Evolutionary conservation across 2,329 filamentous ascomycete genomes (phyloP).

Genomic region (Penicillium sp.): DNA sequence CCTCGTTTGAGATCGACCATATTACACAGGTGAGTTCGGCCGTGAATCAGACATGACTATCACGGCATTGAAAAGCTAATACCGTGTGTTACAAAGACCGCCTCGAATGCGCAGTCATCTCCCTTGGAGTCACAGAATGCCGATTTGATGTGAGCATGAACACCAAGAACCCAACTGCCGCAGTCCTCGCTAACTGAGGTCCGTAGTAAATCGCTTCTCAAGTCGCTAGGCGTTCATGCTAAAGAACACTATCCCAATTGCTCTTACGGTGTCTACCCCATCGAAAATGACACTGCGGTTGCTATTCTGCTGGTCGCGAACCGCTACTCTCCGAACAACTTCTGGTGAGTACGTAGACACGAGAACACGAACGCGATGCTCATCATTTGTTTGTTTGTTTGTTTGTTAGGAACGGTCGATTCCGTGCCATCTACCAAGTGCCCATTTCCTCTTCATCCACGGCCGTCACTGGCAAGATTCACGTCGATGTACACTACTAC

Average conservation of each 20-base stretch:
- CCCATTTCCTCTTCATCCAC: constrained; percentile 63
- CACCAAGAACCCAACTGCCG: not conserved
- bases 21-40: constrained; percentile 64
- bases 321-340: constrained; percentile 98
- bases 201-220: constrained; percentile 77
- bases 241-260: constrained; percentile 86
- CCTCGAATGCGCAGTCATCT: constrained; percentile 79
- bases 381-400: constrained; percentile 3
- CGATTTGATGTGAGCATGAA: constrained; percentile 72
- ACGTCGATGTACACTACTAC: constrained; percentile 98
- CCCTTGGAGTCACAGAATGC: constrained; percentile 74
- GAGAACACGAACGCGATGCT: not conserved
- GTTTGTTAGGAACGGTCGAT: constrained; percentile 80
- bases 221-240: constrained; percentile 74
- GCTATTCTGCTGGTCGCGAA: constrained; percentile 87
- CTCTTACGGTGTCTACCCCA: constrained; percentile 80
- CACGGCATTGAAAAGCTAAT: constrained; percentile 15
- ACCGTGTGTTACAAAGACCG: constrained; percentile 61
- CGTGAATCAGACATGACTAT: not conserved
- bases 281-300: constrained; percentile 72
- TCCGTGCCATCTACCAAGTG: constrained; percentile 85
- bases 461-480: constrained; percentile 75
- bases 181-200: not conserved
- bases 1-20: constrained; percentile 88
- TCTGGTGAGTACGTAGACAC: constrained; percentile 64